Evolutionary conservation across 2,329 filamentous ascomycete species (phyloP).

Genomic region (Colletotrichum simmondsii): DNA sequence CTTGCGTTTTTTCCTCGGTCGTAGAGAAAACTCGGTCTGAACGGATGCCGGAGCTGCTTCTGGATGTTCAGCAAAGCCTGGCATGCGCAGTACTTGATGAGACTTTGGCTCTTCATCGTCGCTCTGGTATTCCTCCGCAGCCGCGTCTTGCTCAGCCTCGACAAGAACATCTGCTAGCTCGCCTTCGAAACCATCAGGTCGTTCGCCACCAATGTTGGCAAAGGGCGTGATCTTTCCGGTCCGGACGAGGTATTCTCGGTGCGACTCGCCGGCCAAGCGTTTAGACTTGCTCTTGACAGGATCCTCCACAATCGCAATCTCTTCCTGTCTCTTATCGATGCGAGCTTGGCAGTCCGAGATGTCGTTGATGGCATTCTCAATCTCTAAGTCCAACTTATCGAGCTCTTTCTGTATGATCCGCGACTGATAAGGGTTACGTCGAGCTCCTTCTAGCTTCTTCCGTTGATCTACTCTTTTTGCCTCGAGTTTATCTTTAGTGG

Average conservation of each 20-base stretch:
- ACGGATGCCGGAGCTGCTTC: conserved; percentile 43
- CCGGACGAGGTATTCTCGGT: conserved; percentile 89
- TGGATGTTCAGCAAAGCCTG: conserved; percentile 73
- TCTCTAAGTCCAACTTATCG: conserved; percentile 71
- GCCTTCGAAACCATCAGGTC: conserved; percentile 70
- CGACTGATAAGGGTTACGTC: conserved; percentile 60
- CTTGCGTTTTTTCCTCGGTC: conserved; percentile 67
- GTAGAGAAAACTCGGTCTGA: conserved; percentile 66
- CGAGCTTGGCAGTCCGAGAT: conserved; percentile 83
- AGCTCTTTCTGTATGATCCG: conserved; percentile 74
- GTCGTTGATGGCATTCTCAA: conserved; percentile 75
- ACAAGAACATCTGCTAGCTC: conserved; percentile 81
- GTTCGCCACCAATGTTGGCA: conserved; percentile 77
- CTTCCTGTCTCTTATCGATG: conserved; percentile 78
- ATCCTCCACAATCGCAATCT: conserved; percentile 57
- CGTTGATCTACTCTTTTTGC: conserved; percentile 70
- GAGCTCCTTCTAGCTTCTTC: conserved; percentile 56
- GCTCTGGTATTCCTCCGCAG: conserved; percentile 56
- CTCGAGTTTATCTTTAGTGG: conserved; percentile 68
- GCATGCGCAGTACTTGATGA: conserved; percentile 78
- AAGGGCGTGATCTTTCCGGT: conserved; percentile 99
- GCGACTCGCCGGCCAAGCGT: conserved; percentile 81
- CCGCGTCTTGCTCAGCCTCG: conserved; percentile 82
- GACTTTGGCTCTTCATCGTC: conserved; percentile 66
- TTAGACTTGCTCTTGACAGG: conserved; percentile 60